A percentile compares a stretch with the other conserved stretches of the same genome.
Evolutionary conservation across 176 grass and related monocot genomes (phyloP).

Genomic region (Paspalum vaginatum): DNA sequence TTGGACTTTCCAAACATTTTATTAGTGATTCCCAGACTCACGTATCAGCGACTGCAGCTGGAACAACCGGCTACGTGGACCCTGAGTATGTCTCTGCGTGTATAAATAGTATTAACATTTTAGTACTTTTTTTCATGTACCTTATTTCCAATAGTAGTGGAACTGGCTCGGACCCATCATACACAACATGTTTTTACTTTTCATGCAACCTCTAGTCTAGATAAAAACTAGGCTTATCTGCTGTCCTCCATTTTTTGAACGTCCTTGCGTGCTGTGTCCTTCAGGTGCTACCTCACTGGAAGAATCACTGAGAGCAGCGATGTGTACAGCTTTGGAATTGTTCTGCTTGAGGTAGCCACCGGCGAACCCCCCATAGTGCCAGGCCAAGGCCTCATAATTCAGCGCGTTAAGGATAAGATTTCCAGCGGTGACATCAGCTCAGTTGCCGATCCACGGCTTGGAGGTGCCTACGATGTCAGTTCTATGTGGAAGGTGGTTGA

Average conservation of each 20-base stretch:
- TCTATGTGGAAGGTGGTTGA: conserved; percentile 42
- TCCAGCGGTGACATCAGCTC: neutral
- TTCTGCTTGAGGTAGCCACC: conserved; percentile 28
- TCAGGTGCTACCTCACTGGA: conserved; percentile 28
- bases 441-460: neutral
- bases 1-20: conserved; percentile 57
- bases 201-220: neutral
- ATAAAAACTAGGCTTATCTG: neutral
- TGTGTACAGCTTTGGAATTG: conserved; percentile 52
- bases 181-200: neutral
- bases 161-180: too few species aligned
- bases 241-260: neutral
- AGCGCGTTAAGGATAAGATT: conserved; percentile 19
- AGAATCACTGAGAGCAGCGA: conserved; percentile 38
- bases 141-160: neutral
- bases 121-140: neutral
- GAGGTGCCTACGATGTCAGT: neutral
- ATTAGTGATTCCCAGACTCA: conserved; percentile 24
- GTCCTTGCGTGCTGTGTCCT: neutral
- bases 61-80: conserved; percentile 63
- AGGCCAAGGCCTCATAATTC: conserved; percentile 1
- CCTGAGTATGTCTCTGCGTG: conserved; percentile 50
- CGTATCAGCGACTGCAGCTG: conserved; percentile 32
- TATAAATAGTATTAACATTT: neutral
- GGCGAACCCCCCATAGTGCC: conserved; percentile 18